These are phyloP conservation scores for Phytopythium helicoides DNA, from an alignment of 352 stramenopile genomes.

Conservation along the genomic window DNA sequence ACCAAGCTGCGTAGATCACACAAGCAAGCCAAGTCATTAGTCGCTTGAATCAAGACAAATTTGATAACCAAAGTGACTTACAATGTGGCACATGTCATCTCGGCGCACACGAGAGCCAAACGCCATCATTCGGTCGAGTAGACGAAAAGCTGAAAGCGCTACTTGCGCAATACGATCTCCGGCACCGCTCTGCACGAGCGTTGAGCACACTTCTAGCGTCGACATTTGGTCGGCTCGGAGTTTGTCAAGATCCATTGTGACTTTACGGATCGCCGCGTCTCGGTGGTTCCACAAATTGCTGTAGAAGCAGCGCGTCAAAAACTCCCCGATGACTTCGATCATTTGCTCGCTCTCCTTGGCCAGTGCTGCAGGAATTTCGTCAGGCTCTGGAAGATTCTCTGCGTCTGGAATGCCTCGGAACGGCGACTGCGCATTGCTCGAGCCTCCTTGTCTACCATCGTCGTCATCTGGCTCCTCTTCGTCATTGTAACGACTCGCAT, in stretches of 20 bases:
- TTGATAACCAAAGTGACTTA: constrained; percentile 21
- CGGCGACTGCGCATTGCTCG: constrained; percentile 33
- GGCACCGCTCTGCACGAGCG: constrained; percentile 67
- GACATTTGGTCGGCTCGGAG: constrained; percentile 45
- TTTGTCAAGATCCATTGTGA: constrained; percentile 68
- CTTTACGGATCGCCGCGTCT: constrained; percentile 81
- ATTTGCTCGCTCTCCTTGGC: constrained; percentile 78
- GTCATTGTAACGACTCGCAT: constrained; percentile 10
- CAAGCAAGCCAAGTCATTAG: neutral
- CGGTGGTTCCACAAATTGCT: constrained; percentile 88
- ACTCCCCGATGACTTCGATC: constrained; percentile 69
- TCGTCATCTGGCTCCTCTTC: constrained; percentile 24
- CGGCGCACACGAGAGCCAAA: constrained; percentile 42
- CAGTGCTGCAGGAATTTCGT: constrained; percentile 61
- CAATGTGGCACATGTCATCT: constrained; percentile 67
- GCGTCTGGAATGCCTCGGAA: constrained; percentile 69
- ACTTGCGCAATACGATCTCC: constrained; percentile 78
- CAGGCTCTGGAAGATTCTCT: constrained; percentile 66
- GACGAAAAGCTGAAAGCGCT: constrained; percentile 61
- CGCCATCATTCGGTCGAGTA: constrained; percentile 59
- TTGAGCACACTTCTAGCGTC: constrained; percentile 60
- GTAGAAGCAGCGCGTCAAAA: constrained; percentile 82
- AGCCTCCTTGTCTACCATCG: constrained; percentile 11
- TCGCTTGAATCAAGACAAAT: neutral
- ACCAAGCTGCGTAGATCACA: constrained; percentile 35